Conservation (phyloP, 2,329 filamentous ascomycete genomes). For the Thielaviopsis populi region DNA sequence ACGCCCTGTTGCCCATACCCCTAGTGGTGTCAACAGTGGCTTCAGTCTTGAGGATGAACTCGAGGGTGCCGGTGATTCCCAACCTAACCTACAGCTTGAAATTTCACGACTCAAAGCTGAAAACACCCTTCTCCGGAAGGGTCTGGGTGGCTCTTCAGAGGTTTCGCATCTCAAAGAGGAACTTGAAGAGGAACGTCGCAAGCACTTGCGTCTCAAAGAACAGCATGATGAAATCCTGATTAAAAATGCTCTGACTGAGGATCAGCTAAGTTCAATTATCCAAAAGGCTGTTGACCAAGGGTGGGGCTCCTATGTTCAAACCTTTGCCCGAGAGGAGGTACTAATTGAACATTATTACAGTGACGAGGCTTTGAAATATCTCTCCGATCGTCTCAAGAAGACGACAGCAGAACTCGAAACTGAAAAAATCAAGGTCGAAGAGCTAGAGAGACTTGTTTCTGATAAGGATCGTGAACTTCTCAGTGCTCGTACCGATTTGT, state of each 20-base stretch:
- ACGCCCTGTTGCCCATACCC: conserved; percentile 18
- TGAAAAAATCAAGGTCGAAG: conserved; percentile 28
- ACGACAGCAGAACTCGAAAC: conserved; percentile 34
- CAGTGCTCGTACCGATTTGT: conserved; percentile 37
- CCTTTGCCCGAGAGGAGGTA: neutral
- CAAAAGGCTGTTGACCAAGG: conserved; percentile 37
- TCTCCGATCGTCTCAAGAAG: conserved; percentile 28
- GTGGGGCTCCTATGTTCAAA: conserved; percentile 30
- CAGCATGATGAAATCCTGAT: conserved; percentile 43
- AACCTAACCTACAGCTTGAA: conserved; percentile 33
- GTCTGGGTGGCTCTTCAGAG: conserved; percentile 38
- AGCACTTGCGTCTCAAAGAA: conserved; percentile 37
- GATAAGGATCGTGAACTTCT: conserved; percentile 43
- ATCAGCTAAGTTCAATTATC: conserved; percentile 41
- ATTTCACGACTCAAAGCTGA: conserved; percentile 46
- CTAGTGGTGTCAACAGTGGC: conserved; percentile 12
- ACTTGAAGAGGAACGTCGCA: conserved; percentile 38
- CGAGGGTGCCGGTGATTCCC: conserved; percentile 17
- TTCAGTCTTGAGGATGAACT: conserved; percentile 47
- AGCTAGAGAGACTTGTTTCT: conserved; percentile 34
- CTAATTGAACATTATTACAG: conserved; percentile 11
- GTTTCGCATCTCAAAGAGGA: conserved; percentile 40
- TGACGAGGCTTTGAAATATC: conserved; percentile 23
- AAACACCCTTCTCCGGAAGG: conserved; percentile 42
- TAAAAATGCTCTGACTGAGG: conserved; percentile 40